These are phyloP conservation scores for Populus trichocarpa DNA, from an alignment of 441 rosid species.

Conservation along the genomic window DNA sequence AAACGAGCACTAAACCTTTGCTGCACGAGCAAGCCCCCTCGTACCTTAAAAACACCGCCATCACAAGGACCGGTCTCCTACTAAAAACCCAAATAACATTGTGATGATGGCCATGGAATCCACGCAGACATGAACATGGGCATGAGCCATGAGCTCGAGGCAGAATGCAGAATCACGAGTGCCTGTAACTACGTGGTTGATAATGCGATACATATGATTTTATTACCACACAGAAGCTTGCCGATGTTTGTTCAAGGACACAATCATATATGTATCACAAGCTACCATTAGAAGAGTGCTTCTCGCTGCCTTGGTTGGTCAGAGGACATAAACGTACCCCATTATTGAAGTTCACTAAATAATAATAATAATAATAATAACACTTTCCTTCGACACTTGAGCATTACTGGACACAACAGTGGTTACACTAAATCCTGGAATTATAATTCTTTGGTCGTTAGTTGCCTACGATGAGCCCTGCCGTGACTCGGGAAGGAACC, in stretches of 20 bases:
- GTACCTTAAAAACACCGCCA: background rate
- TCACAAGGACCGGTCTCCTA: background rate
- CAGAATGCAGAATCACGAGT: background rate
- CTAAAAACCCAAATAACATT: background rate
- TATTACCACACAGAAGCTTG: background rate
- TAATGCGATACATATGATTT: background rate
- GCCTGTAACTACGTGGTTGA: background rate
- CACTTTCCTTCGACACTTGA: background rate
- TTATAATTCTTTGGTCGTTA: slow-evolving; percentile 5
- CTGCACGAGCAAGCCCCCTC: background rate
- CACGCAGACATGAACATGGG: background rate
- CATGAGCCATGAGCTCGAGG: background rate
- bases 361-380: too few species aligned
- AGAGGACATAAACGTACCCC: background rate
- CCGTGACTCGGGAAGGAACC: background rate
- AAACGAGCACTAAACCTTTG: background rate
- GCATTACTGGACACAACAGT: background rate
- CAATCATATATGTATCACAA: background rate
- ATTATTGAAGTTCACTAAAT: background rate
- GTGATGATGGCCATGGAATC: background rate
- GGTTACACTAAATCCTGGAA: background rate
- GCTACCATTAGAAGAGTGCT: background rate
- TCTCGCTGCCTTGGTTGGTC: background rate
- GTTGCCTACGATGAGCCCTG: background rate
- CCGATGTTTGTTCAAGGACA: background rate